These are phyloP conservation scores for Saturnispora besseyi DNA, from an alignment of 805 yeast genomes.

Conservation along the genomic window DNA sequence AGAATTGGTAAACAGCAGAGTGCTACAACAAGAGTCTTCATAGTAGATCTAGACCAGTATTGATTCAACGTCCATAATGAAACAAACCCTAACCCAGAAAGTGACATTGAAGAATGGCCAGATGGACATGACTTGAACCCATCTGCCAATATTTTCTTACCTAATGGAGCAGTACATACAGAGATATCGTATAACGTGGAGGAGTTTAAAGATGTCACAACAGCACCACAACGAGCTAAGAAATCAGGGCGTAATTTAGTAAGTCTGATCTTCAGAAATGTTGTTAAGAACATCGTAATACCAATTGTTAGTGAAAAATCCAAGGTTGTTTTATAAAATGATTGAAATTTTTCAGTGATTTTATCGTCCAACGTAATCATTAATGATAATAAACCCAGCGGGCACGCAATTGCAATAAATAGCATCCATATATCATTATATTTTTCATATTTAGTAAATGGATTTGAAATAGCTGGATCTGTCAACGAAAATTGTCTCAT, in stretches of 20 bases:
- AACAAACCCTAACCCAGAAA: slow-evolving; percentile 56
- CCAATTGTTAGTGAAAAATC: slow-evolving; percentile 34
- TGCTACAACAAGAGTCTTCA: slow-evolving; percentile 7
- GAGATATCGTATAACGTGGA: slow-evolving; percentile 24
- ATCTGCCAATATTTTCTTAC: slow-evolving; percentile 33
- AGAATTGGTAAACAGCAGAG: slow-evolving; percentile 33
- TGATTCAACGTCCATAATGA: slow-evolving; percentile 34
- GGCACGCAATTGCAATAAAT: slow-evolving; percentile 31
- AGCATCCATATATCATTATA: slow-evolving; percentile 23
- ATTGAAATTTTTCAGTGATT: slow-evolving; percentile 26
- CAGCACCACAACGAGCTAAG: slow-evolving; percentile 58
- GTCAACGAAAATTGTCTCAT: slow-evolving; percentile 35
- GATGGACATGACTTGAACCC: slow-evolving; percentile 77
- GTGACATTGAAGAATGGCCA: slow-evolving; percentile 65
- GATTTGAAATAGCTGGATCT: slow-evolving; percentile 39
- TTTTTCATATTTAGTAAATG: slow-evolving; percentile 37
- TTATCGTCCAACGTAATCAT: slow-evolving; percentile 11
- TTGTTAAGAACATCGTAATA: slow-evolving; percentile 50
- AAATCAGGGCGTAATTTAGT: slow-evolving; percentile 91
- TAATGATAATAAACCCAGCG: slow-evolving; percentile 25
- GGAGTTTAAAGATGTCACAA: slow-evolving; percentile 30
- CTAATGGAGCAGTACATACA: slow-evolving; percentile 29
- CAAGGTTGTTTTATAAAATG: slow-evolving; percentile 31
- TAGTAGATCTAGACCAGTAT: neutral
- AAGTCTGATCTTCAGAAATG: slow-evolving; percentile 65